These are phyloP conservation scores for Neoascochyta sp. DNA, from an alignment of 2,329 filamentous ascomycete genomes.

Conservation along the genomic window DNA sequence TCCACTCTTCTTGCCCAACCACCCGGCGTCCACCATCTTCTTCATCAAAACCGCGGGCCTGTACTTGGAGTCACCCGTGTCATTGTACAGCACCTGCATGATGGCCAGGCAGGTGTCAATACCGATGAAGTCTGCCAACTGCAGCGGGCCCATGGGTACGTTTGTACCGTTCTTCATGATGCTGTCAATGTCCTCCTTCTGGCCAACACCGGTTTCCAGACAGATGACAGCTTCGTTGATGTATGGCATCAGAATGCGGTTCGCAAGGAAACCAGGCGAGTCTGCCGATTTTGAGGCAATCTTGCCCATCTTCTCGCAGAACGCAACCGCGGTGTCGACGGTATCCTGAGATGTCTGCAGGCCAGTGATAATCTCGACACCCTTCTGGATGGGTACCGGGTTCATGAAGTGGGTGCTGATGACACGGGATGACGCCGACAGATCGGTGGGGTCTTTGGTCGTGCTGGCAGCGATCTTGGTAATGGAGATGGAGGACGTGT, in stretches of 20 bases:
- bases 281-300: constrained; percentile 83
- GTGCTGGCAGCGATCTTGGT: constrained; percentile 91
- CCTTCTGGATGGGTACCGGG: constrained; percentile 92
- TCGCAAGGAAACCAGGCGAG: constrained; percentile 89
- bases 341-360: constrained; percentile 85
- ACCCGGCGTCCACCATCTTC: constrained; percentile 98
- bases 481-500: constrained; percentile 98
- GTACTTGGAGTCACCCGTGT: constrained; percentile 96
- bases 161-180: constrained; percentile 99
- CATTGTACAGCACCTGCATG: constrained; percentile 88
- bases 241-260: constrained; percentile 97
- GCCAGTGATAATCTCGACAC: constrained; percentile 94
- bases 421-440: constrained; percentile 78
- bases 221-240: constrained; percentile 98
- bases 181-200: constrained; percentile 85
- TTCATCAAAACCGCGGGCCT: constrained; percentile 78
- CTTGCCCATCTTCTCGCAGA: constrained; percentile 92
- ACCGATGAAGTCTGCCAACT: constrained; percentile 94
- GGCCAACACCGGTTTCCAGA: constrained; percentile 86
- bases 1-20: constrained; percentile 95
- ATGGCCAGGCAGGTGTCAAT: constrained; percentile 94
- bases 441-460: constrained; percentile 71
- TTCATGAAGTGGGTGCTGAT: constrained; percentile 99
- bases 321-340: constrained; percentile 74
- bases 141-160: constrained; percentile 94